phyloP scores from a whole-genome alignment of 768 basidiomycete species.

The Filobasidium floriforme region DNA sequence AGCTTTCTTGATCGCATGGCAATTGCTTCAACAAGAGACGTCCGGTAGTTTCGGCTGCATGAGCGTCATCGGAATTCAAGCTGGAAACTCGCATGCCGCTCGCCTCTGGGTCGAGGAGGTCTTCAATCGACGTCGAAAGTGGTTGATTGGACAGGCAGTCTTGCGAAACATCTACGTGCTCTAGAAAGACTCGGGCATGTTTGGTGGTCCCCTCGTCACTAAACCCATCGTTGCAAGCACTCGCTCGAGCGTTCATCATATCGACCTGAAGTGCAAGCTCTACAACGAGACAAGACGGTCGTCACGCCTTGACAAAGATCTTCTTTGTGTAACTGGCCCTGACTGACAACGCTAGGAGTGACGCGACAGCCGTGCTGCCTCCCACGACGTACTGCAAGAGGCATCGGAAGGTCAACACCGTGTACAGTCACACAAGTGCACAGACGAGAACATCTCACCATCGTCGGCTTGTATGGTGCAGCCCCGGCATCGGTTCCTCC shows the following conservation, averaged over 20 bases:
- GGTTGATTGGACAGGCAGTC: not conserved
- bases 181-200: too few species aligned
- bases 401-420: too few species aligned
- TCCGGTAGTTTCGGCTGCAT: not conserved
- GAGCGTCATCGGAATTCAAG: not conserved
- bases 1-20: conserved; percentile 30
- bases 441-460: not conserved
- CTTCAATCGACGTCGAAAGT: not conserved
- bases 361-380: not conserved
- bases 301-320: not conserved
- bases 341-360: not conserved
- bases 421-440: too few species aligned
- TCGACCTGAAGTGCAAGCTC: too few species aligned
- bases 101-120: not conserved
- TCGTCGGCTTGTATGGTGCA: conserved; percentile 24
- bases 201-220: too few species aligned
- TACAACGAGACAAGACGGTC: too few species aligned
- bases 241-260: too few species aligned
- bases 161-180: too few species aligned
- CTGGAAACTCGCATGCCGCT: not conserved
- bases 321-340: not conserved
- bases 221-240: too few species aligned
- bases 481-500: conserved; percentile 23
- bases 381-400: not conserved
- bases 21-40: conserved; percentile 17